These are phyloP conservation scores for Cryphonectria naterciae DNA, from an alignment of 2,329 filamentous ascomycete species.

Conservation along the genomic window DNA sequence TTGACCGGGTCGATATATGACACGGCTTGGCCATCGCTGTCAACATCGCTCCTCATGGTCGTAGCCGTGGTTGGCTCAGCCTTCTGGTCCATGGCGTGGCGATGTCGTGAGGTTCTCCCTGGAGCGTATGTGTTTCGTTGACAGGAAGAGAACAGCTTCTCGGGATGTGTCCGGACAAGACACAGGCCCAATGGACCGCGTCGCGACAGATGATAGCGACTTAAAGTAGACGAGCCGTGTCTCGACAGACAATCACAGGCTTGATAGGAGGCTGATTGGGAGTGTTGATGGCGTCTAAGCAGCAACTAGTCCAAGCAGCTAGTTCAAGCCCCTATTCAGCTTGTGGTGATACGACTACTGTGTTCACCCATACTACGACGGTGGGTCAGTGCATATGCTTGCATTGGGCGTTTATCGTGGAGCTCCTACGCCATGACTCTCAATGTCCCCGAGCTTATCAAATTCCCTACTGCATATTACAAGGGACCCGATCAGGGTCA, in stretches of 20 bases:
- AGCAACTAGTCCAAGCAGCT: background rate
- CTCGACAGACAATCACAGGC: background rate
- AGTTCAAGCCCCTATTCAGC: background rate
- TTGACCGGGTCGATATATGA: constrained; percentile 22
- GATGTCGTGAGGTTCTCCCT: background rate
- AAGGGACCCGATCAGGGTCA: background rate
- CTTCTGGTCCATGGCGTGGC: background rate
- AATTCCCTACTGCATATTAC: background rate
- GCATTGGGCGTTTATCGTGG: background rate
- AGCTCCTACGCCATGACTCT: background rate
- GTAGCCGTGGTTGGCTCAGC: background rate
- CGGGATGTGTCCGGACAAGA: background rate
- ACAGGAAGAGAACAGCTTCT: background rate
- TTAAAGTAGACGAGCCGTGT: background rate
- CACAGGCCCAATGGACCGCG: background rate
- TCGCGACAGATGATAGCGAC: background rate
- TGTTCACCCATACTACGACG: background rate
- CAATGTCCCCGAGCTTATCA: background rate
- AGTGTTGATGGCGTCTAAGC: background rate
- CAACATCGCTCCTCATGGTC: background rate
- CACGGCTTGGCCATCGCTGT: background rate
- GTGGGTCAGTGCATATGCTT: background rate
- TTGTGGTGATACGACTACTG: background rate
- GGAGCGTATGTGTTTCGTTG: background rate
- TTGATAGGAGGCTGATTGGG: background rate